A percentile compares a stretch with the other conserved stretches of the same genome.
phyloP scores from a whole-genome alignment of 164 flowering plant species.

The Chimonanthus praecox region DNA sequence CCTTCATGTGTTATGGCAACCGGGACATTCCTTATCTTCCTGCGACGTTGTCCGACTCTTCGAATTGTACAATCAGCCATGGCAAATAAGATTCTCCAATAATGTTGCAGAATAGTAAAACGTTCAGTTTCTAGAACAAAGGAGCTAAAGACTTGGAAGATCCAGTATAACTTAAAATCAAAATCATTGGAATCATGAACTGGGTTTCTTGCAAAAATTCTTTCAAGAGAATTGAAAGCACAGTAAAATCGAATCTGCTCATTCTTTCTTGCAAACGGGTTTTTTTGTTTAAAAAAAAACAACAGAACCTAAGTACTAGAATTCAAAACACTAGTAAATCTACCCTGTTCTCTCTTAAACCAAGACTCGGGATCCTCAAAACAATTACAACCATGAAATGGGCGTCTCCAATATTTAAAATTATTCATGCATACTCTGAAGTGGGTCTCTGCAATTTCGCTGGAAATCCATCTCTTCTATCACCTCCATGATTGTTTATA shows the following conservation, averaged over 20 bases:
- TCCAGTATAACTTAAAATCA: not conserved
- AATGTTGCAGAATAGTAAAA: not conserved
- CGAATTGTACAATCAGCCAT: constrained; percentile 74
- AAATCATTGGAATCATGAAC: not conserved
- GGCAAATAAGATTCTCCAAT: not conserved
- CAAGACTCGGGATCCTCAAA: not conserved
- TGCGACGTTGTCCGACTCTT: constrained; percentile 60
- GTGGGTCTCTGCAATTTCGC: not conserved
- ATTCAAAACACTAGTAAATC: too few species aligned
- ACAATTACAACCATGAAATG: not conserved
- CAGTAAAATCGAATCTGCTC: not conserved
- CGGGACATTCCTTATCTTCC: constrained; percentile 81
- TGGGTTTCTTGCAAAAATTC: not conserved
- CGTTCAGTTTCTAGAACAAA: not conserved
- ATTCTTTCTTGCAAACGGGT: not conserved
- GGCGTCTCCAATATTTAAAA: not conserved
- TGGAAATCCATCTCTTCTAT: constrained; percentile 13
- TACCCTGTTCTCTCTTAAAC: too few species aligned
- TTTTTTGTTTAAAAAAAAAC: not conserved
- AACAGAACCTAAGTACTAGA: too few species aligned
- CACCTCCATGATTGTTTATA: constrained; percentile 13
- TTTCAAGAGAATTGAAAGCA: not conserved
- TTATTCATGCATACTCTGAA: not conserved
- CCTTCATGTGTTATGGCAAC: constrained; percentile 99
- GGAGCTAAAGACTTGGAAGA: not conserved